Base-by-base conservation (phyloP, 441 rosid species). In the Pelargonium cotyledonis region DNA sequence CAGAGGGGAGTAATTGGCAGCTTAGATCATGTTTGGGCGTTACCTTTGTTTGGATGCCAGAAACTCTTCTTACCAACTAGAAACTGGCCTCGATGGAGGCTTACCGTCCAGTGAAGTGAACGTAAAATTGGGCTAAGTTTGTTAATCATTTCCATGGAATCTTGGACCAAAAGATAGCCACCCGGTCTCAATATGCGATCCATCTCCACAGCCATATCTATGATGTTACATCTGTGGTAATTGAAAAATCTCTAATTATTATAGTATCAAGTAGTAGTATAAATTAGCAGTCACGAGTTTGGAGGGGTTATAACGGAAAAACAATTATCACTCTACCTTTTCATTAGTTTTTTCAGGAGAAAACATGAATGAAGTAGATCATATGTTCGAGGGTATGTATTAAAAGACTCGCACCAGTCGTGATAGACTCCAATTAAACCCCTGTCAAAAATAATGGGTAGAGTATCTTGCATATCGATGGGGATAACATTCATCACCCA, bases 401-500 rank as follows among this genome's bases (percentile, higher is more conserved):
- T 89, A 40, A 89, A 76, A 0, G 97, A 88, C 81, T 93, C 97
- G 0, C 97, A 90, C 98, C 98, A 93, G 70, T 90, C 91, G 6
- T 93, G 96, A 67, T 89, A 91, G 67, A 84, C 67, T 62, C 98
- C 98, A 40, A 91, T 85, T 84, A 91, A 73, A n/a, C 97, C 98
- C 76, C 98, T 75, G 71, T 88, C 86, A 26, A 77, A 93, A 60
- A 93, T 81, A 29, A 85, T 7, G 0, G 90, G 49, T 31, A 93
- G 86, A 6, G 97, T 90, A 75, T 93, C 84, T 68, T 79, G 73
- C 47, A 72, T 76, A 53, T 82, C 79, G 47, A 88, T 73, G 6
- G 91, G 97, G 49, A 93, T 76, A 19, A 93, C 87, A 75, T 93
- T 93, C 95, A 93, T 86, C 66, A 89, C 97, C 98, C 97, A 93